These are phyloP conservation scores for Eleusine coracana DNA, from an alignment of 176 grass and related monocot genomes.

Conservation along the genomic window DNA sequence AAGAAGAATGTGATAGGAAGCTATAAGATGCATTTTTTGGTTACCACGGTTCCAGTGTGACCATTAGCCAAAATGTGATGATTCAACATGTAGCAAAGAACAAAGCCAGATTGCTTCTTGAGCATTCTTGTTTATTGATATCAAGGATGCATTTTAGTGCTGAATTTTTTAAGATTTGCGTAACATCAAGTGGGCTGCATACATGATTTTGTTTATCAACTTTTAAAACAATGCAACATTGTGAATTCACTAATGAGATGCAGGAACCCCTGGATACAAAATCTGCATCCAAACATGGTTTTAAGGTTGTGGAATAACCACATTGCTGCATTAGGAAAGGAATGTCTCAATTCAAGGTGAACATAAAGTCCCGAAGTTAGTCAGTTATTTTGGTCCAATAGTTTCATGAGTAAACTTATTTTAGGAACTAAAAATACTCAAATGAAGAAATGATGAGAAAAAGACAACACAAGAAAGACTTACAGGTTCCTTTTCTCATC, in stretches of 20 bases:
- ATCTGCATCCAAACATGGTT: neutral
- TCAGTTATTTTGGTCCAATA: constrained; percentile 6
- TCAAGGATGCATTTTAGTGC: too few relatives aligned
- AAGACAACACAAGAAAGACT: constrained; percentile 43
- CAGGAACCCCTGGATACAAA: neutral
- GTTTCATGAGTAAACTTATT: constrained; percentile 29
- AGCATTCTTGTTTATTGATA: neutral
- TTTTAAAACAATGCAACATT: constrained; percentile 19
- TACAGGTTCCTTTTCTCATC: constrained; percentile 71
- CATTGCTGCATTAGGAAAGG: constrained; percentile 18
- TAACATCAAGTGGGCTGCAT: neutral
- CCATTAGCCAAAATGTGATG: neutral
- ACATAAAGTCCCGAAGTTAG: constrained; percentile 25
- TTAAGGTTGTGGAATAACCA: constrained; percentile 19
- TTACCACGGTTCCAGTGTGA: neutral
- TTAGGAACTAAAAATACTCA: constrained; percentile 30
- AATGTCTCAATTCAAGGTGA: constrained; percentile 29
- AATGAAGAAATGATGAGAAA: constrained; percentile 2
- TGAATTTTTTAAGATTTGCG: too few relatives aligned
- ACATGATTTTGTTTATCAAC: neutral
- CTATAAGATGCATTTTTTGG: neutral
- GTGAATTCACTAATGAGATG: neutral
- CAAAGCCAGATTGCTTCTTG: neutral
- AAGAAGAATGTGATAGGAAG: constrained; percentile 14
- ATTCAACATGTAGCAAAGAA: neutral